phyloP scores from a whole-genome alignment of 2,329 filamentous ascomycete genomes.

The Phyllosticta ampelicida region DNA sequence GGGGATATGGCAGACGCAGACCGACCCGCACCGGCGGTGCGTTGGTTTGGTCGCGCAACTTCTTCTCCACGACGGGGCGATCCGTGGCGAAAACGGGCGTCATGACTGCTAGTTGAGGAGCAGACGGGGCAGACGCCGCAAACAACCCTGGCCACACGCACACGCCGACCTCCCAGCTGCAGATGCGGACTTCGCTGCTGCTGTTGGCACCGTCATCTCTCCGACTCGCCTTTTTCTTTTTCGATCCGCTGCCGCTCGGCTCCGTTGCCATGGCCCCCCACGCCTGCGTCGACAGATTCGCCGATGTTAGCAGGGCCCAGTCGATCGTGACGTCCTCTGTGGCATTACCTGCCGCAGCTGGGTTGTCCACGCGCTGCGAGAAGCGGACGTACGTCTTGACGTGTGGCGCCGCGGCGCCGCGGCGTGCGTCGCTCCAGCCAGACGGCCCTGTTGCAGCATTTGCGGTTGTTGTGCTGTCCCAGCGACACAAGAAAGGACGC shows the following conservation, averaged over 20 bases:
- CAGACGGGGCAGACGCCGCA: neutral
- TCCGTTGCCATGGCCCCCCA: slow-evolving; percentile 58
- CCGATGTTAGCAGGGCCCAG: slow-evolving; percentile 82
- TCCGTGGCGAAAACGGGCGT: slow-evolving; percentile 57
- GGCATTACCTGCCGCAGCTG: too few relatives aligned
- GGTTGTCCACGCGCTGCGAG: neutral
- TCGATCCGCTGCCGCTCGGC: neutral
- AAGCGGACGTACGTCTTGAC: slow-evolving; percentile 76
- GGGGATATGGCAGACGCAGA: slow-evolving; percentile 70
- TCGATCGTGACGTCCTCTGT: slow-evolving; percentile 46
- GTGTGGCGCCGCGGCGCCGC: slow-evolving; percentile 63
- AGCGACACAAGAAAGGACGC: slow-evolving; percentile 60
- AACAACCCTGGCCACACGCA: slow-evolving; percentile 63
- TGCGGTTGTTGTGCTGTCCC: slow-evolving; percentile 36
- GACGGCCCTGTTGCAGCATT: neutral
- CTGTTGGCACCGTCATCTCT: neutral
- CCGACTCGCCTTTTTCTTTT: neutral
- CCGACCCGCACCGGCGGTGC: slow-evolving; percentile 42
- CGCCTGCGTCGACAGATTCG: slow-evolving; percentile 82
- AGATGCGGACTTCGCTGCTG: slow-evolving; percentile 48
- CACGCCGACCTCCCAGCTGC: slow-evolving; percentile 77
- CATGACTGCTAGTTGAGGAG: slow-evolving; percentile 41
- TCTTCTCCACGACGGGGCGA: slow-evolving; percentile 27
- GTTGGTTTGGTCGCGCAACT: neutral
- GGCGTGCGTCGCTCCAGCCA: slow-evolving; percentile 16